These are phyloP conservation scores for Thielaviopsis punctulata DNA, from an alignment of 2,329 filamentous ascomycete genomes.

Conservation along the genomic window DNA sequence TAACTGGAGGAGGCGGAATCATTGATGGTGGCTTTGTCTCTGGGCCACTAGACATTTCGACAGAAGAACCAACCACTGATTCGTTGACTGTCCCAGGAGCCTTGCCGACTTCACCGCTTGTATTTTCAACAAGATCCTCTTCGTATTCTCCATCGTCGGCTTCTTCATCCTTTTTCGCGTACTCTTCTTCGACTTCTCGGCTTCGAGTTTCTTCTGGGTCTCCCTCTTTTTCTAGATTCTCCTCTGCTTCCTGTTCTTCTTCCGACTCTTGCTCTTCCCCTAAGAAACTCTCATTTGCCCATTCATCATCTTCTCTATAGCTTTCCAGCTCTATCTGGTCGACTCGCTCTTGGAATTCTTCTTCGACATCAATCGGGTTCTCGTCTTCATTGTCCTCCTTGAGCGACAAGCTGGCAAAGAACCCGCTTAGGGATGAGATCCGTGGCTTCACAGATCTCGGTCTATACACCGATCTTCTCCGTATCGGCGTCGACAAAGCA, in stretches of 20 bases:
- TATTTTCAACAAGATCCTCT: not conserved
- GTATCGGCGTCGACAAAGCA: not conserved
- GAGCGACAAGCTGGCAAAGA: conserved; percentile 5
- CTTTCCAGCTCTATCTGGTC: not conserved
- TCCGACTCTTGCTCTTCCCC: not conserved
- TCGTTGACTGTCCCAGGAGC: not conserved
- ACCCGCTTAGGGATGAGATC: conserved; percentile 1
- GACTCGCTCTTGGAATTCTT: not conserved
- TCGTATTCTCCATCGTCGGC: not conserved
- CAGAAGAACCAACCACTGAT: too few relatives aligned
- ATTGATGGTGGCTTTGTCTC: not conserved
- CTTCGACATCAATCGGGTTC: not conserved
- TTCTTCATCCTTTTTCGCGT: not conserved
- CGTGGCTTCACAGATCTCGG: not conserved
- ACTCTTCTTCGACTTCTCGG: too few relatives aligned
- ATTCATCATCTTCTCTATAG: not conserved
- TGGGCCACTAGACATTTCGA: not conserved
- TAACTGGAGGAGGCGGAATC: not conserved
- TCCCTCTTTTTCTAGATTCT: not conserved
- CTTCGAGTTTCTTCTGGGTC: not conserved
- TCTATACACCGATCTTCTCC: not conserved
- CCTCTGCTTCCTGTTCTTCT: not conserved
- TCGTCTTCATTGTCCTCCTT: conserved; percentile 1
- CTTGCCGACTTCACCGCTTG: not conserved
- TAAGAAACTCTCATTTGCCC: not conserved